Evolutionary conservation across 2,329 filamentous ascomycete genomes (phyloP), one percentile per base, ranked within the genome.

Genomic region (Colletotrichum cuscutae): DNA sequence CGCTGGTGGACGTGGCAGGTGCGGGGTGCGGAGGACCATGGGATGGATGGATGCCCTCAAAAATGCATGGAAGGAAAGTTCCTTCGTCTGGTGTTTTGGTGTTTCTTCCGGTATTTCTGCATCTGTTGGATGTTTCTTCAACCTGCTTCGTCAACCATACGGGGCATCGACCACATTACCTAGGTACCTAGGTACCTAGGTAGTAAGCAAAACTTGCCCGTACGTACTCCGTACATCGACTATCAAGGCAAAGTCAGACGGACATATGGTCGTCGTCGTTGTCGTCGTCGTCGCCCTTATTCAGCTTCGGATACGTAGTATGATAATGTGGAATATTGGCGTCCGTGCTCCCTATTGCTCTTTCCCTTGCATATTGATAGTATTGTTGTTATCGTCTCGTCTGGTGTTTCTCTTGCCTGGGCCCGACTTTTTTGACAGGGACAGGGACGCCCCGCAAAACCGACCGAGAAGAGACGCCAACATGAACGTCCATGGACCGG

Each of bases 341-440:
- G 68, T 68, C 68, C 28, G 64, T 72, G 65, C 69, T 54, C 42
- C 26, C 35, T 32, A 26, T 52, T 19, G 60, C 42, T n/a, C 19
- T 28, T 30, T 32, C 35, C 22, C 35, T 57, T 68, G 68, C 64
- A 60, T 67, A 19, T 53, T 53, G n/a, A 54, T 54, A 53, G 69
- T 63, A 19, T 46, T 32, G 58, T 57, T 62, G 13, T 62, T 49
- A 59, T 68, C 58, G 69, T 72, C 52, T 71, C 68, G 63, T 71
- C 68, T 68, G 56, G 68, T 68, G 56, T 68, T 61, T 71, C 64
- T 64, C 49, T 37, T 63, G 46, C 35, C 30, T 56, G 58, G 22
- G 28, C 61, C 22, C 46, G 28, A 64, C 61, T 35, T 11, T 46
- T n/a, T 19, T 35, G 49, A 42, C 61, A 64, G 30, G 61, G 61